Percentiles rank a stretch among this genome's conserved stretches.
phyloP scores from a whole-genome alignment of 768 basidiomycete genomes.

The Leucocoprinus birnbaumii region DNA sequence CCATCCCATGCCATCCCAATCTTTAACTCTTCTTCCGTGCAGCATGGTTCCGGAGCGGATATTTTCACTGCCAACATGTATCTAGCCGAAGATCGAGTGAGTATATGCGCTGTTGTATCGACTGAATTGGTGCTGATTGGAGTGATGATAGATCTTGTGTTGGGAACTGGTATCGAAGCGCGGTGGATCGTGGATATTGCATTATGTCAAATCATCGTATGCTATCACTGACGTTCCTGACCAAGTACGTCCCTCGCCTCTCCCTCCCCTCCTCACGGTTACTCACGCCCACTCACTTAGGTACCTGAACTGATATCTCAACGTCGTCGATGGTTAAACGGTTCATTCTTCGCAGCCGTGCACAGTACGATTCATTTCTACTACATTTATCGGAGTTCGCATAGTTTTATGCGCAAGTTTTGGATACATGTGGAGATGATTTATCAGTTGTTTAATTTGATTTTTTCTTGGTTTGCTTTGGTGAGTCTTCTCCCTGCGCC shows the following conservation, averaged over 20 bases:
- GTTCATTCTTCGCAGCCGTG: conserved; percentile 96
- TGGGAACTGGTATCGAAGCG: conserved; percentile 98
- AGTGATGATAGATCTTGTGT: conserved; percentile 71
- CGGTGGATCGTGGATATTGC: conserved; percentile 85
- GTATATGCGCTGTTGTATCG: conserved; percentile 14
- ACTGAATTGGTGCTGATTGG: not conserved
- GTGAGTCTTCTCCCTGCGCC: conserved; percentile 44
- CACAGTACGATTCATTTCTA: conserved; percentile 92
- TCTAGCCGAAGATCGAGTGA: conserved; percentile 81
- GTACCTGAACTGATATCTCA: conserved; percentile 94
- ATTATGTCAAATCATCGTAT: conserved; percentile 95
- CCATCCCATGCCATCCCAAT: not conserved
- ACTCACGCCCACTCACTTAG: conserved; percentile 26
- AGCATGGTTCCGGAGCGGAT: conserved; percentile 82
- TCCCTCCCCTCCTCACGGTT: no score
- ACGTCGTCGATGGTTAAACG: conserved; percentile 94
- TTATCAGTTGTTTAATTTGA: conserved; percentile 85
- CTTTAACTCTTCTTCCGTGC: not conserved
- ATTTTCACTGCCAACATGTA: conserved; percentile 98
- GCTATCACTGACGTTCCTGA: conserved; percentile 94
- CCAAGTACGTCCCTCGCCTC: conserved; percentile 49
- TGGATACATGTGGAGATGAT: conserved; percentile 95
- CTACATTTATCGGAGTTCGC: conserved; percentile 91
- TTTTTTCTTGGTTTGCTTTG: conserved; percentile 91
- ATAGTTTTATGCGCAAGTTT: conserved; percentile 77